Evolutionary conservation across 148 eudicot species (phyloP).

Genomic region (Rhododendron mucronatum): DNA sequence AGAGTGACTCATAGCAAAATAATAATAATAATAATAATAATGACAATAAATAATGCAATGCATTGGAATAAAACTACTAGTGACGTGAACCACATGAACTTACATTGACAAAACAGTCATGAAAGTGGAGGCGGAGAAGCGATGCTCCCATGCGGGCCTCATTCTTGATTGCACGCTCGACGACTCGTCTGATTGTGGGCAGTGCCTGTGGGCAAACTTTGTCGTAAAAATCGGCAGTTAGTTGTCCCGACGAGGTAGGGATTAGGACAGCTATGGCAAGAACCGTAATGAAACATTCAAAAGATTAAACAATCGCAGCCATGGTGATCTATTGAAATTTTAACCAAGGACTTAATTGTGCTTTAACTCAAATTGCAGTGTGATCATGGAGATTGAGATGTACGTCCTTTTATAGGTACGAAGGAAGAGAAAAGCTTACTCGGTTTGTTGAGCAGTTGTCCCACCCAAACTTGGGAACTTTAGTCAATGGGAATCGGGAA

Average conservation of each 20-base stretch:
- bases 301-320: background rate
- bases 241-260: background rate
- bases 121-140: constrained; percentile 54
- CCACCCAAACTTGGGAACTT: background rate
- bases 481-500: background rate
- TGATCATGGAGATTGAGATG: background rate
- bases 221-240: constrained; percentile 4
- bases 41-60: background rate
- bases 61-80: background rate
- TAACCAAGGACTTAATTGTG: background rate
- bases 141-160: constrained; percentile 59
- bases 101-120: constrained; percentile 61
- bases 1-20: background rate
- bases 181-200: constrained; percentile 8
- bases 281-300: background rate
- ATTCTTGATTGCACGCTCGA: constrained; percentile 23
- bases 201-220: constrained; percentile 12
- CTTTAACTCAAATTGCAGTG: background rate
- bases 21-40: background rate
- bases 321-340: background rate
- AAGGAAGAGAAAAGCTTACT: background rate
- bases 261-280: background rate
- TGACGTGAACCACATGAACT: background rate
- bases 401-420: background rate
- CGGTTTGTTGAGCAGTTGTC: background rate